These are phyloP conservation scores for Trametes gibbosa DNA, from an alignment of 768 basidiomycete species.

Conservation along the genomic window DNA sequence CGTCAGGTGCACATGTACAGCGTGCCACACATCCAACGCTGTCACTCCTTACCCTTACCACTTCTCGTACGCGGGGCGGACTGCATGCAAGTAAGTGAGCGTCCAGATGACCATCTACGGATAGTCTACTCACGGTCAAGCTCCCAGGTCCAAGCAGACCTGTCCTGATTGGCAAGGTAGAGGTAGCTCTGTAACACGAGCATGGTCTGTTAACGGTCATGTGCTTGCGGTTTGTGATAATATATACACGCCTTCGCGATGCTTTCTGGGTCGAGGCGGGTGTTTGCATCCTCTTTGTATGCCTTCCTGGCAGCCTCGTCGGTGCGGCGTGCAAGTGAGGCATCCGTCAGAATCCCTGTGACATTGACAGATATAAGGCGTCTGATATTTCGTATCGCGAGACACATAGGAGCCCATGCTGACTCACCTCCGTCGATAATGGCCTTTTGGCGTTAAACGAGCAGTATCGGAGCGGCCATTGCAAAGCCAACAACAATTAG, in stretches of 20 bases:
- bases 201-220: background rate
- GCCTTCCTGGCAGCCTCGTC: slow-evolving; percentile 24
- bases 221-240: too few relatives aligned
- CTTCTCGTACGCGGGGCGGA: slow-evolving; percentile 52
- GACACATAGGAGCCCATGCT: background rate
- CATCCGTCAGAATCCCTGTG: slow-evolving; percentile 38
- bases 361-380: background rate
- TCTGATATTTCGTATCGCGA: background rate
- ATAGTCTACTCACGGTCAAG: slow-evolving; percentile 56
- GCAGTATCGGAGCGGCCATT: background rate
- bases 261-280: slow-evolving; percentile 57
- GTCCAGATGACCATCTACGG: background rate
- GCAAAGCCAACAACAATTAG: background rate
- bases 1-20: background rate
- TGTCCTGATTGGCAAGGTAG: slow-evolving; percentile 64
- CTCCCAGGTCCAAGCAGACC: slow-evolving; percentile 78
- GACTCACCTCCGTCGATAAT: slow-evolving; percentile 64
- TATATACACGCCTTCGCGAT: slow-evolving; percentile 55
- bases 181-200: slow-evolving; percentile 52
- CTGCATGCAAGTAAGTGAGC: slow-evolving; percentile 21
- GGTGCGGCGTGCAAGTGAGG: slow-evolving; percentile 26
- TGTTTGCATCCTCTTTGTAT: slow-evolving; percentile 45
- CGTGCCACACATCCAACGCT: background rate
- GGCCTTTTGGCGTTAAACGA: slow-evolving; percentile 46
- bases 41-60: slow-evolving; percentile 34